These are phyloP conservation scores for Saccharomycopsis javanensis DNA, from an alignment of 805 yeast species.

Conservation along the genomic window DNA sequence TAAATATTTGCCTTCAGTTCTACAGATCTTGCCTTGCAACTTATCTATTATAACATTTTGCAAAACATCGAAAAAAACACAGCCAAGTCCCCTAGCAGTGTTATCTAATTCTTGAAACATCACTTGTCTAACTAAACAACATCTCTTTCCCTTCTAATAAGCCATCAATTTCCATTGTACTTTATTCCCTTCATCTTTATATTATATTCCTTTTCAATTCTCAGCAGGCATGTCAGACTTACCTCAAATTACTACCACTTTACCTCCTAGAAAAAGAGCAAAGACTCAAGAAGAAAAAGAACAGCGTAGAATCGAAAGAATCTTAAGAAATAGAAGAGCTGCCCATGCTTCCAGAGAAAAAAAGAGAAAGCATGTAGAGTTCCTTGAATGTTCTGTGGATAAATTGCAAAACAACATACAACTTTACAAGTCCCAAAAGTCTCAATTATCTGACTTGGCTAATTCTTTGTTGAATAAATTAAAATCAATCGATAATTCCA, in stretches of 20 bases:
- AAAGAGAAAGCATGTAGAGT: conserved; percentile 86
- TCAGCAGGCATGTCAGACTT: conserved; percentile 18
- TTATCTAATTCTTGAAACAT: no score
- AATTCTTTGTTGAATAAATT: conserved; percentile 10
- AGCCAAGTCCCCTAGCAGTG: no score
- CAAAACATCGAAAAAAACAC: no score
- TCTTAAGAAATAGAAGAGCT: conserved; percentile 87
- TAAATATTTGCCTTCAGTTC: no score
- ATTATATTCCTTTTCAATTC: background rate
- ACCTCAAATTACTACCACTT: conserved; percentile 32
- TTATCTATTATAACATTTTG: no score
- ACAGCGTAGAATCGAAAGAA: conserved; percentile 88
- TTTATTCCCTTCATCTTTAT: background rate
- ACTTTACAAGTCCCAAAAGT: conserved; percentile 12
- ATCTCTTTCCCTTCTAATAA: background rate
- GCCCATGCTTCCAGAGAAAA: conserved; percentile 97
- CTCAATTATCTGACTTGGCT: conserved; percentile 11
- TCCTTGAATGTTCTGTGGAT: conserved; percentile 46
- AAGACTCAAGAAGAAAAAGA: conserved; percentile 95
- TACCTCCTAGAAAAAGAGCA: conserved; percentile 95
- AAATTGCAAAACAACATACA: conserved; percentile 23
- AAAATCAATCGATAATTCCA: conserved; percentile 5
- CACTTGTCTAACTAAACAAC: no score
- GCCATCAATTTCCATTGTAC: background rate
- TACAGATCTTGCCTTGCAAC: no score